Base-by-base conservation (phyloP, 441 rosid genomes). In the Corymbia calophylla region DNA sequence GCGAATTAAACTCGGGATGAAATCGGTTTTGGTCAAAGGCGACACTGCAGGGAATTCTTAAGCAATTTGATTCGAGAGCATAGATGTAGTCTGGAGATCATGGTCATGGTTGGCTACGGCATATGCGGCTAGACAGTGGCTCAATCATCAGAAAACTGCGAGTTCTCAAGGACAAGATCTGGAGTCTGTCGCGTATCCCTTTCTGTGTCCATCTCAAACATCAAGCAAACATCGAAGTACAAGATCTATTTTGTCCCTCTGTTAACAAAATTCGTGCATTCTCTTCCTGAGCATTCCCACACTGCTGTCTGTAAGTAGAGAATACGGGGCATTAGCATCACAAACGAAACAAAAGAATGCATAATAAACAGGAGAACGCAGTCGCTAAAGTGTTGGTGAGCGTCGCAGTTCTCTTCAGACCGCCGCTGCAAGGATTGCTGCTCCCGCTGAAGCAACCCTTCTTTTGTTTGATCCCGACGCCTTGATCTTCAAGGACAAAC, bases 381-480 rank as follows among this genome's bases (percentile, higher is more conserved):
- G n/a, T 47, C 73, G 90, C 27, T 85, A 87, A 80, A 88, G 81
- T 88, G 91, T 84, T 87, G 47, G 89, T 66, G 81, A 89, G 92
- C 86, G 86, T 64, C 54, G 53, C 81, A 82, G 60, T 88, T 60
- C 87, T 89, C 89, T 89, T 92, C 73, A 82, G 92, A 66, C 93
- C 97, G 15, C 91, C 58, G 81, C 93, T 97, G 95, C 99, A 96
- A 21, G 96, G 92, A 73, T 92, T 91, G 89, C 91, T 87, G 91
- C 97, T 96, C 88, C 98, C 97, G 55, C 97, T 96, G 91, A 93
- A 97, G 92, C 98, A 97, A 51, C 98, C 98, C 86, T 89, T 93
- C 90, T 94, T 96, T 92, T 96, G 98, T 92, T 93, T 94, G 90
- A 97, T 94, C 44, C 99, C 99, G 48, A 92, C 55, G 32, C 99